phyloP scores from a whole-genome alignment of 441 rosid species.

The Brassica hybrid region DNA sequence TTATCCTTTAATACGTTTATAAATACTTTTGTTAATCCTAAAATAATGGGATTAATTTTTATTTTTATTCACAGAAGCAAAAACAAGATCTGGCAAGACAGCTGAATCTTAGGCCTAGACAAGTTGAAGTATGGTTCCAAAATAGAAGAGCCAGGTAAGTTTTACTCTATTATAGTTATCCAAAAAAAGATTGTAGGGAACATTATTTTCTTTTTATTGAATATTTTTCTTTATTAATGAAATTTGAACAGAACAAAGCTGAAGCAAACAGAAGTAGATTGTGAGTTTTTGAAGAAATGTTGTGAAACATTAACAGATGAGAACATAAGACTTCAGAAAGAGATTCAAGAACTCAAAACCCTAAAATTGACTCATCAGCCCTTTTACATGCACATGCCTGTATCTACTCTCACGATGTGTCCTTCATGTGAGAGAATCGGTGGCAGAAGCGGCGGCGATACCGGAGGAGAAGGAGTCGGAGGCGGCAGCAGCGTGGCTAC shows the following conservation, averaged over 20 bases:
- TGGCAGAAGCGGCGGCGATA: slow-evolving; percentile 45
- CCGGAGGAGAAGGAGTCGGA: slow-evolving; percentile 41
- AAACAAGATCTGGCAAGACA: slow-evolving; percentile 71
- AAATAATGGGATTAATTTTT: not conserved
- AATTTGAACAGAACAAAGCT: slow-evolving; percentile 65
- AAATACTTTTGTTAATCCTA: slow-evolving; percentile 15
- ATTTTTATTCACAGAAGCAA: slow-evolving; percentile 49
- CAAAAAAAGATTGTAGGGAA: not conserved
- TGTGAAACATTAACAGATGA: slow-evolving; percentile 70
- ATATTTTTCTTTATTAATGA: not conserved
- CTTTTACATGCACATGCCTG: slow-evolving; percentile 74
- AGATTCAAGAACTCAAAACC: slow-evolving; percentile 71
- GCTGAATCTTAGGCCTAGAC: slow-evolving; percentile 66
- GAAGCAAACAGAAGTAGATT: slow-evolving; percentile 78
- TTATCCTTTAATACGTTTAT: slow-evolving; percentile 9
- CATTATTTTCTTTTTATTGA: not conserved
- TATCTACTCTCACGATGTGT: slow-evolving; percentile 70
- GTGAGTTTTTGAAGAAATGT: slow-evolving; percentile 66
- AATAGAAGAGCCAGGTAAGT: slow-evolving; percentile 76
- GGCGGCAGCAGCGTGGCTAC: slow-evolving; percentile 15
- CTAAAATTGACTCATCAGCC: slow-evolving; percentile 66
- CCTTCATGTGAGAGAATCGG: slow-evolving; percentile 75
- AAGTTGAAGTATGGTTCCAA: slow-evolving; percentile 84
- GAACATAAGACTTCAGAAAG: slow-evolving; percentile 69
- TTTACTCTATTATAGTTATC: slow-evolving; percentile 1